phyloP scores from a whole-genome alignment of 1,284 basidiomycete genomes.

The Puccinia hordei region DNA sequence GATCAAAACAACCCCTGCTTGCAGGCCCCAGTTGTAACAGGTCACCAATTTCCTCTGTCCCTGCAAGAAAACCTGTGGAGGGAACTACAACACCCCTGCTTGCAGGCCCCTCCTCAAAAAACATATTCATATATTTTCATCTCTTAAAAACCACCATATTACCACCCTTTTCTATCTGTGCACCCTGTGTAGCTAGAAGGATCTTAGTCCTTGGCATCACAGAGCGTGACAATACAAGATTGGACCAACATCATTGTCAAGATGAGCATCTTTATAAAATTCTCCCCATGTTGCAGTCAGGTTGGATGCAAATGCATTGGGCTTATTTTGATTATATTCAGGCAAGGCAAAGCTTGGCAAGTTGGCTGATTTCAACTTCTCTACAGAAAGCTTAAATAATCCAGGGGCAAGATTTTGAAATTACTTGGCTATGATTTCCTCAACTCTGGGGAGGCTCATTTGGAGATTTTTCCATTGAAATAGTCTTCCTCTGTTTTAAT shows the following conservation, averaged over 20 bases:
- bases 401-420: constrained; percentile 3
- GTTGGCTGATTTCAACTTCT: background rate
- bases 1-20: too few relatives aligned
- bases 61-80: too few relatives aligned
- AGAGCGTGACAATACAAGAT: background rate
- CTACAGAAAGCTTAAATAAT: background rate
- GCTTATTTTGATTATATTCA: background rate
- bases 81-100: too few relatives aligned
- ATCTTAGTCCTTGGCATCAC: too few relatives aligned
- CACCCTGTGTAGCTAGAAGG: too few relatives aligned
- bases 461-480: background rate
- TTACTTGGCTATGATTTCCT: background rate
- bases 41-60: too few relatives aligned
- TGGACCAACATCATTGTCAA: background rate
- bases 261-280: background rate
- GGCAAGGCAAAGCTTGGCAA: background rate
- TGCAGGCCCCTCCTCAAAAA: too few relatives aligned
- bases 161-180: too few relatives aligned
- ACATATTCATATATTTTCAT: too few relatives aligned
- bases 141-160: too few relatives aligned
- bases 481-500: background rate
- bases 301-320: background rate
- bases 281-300: background rate
- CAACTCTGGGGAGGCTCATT: background rate
- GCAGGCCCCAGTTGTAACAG: too few relatives aligned